Evolutionary conservation across 2,329 filamentous ascomycete species (phyloP), one percentile per base, ranked within the genome.

Genomic region (Calonectria montana): DNA sequence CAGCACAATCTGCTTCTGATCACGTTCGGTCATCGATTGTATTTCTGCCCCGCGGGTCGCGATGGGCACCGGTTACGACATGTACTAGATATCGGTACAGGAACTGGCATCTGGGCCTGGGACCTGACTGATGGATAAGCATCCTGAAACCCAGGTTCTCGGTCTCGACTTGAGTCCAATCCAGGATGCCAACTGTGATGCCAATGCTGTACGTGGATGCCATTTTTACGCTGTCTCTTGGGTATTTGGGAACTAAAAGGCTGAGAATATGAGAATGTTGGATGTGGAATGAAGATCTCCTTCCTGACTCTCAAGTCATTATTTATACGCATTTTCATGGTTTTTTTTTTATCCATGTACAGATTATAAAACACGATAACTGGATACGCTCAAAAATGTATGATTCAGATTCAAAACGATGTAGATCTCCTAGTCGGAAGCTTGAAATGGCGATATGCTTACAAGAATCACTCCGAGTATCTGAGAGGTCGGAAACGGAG

Each of bases 31-130:
- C 59, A 75, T 16, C 78, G 76, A 61, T 70, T 81, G 0, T 71
- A 76, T 37, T 63, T 78, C 1, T 75, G 70, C 0, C 80, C 81
- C 0, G 72, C 73, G 0, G 74, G 73, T 10, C 50, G 55, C 8
- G 15, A 69, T 6, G 76, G 75, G 0, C 75, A 73, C 4, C 31
- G 63, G 1, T 0, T 77, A 0, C 65, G 72, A 2, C 76, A 79
- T n/a, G 75, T 79, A 3, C 76, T 81, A 0, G 79, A 81, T 1
- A 57, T 76, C 1, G 79, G 79, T 4, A 81, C 79, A 0, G 79
- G 79, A 0, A 80, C 79, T 2, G 80, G 79, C 0, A 48, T 80
- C 2, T 81, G 80, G 79, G 78, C 78, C 1, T 73, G 77, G 27
- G 79, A 80, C 16, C 77, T 79, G 21, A 76, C 75, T 6, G 76